Evolutionary conservation across 495 filamentous ascomycete genomes (phyloP), one percentile per base, ranked within the genome.

Genomic region (Aspergillus hancockii): DNA sequence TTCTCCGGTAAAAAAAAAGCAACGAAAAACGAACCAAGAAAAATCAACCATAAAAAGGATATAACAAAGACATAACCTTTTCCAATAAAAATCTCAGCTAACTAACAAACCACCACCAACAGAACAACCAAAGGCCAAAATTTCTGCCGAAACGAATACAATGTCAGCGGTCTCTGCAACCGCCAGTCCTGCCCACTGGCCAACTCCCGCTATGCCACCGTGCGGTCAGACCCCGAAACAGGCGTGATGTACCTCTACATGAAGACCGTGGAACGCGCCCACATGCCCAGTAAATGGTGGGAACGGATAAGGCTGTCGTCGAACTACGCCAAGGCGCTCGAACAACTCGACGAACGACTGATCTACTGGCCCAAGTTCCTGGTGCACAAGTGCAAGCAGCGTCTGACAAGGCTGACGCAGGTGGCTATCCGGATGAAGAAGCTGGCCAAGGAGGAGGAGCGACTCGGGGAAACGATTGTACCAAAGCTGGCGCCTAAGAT

Each of bases 291-390:
- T 52, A 96, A 96, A 72, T 85, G 92, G 76, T 98, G 94, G 94
- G 94, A 98, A 72, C 89, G 90, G 57, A 90, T 97, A 58, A 90
- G 90, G 66, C 80, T 98, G 13, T 93, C 93, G 2, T 79, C 84
- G 59, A 96, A 97, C 82, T 98, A 98, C 74, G 84, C 86, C 43
- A 86, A 89, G 61, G 95, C 94, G 0, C 83, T 98, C 21, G 81
- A 86, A 57, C 92, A 96, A 70, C 87, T 98, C 63, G 95, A 98
- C 67, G 83, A 90, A 61, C 83, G 89, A 10, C 82, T 98, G 50
- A 88, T 92, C 65, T 97, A 96, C 83, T 98, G 92, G 88, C 94
- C 94, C 28, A 96, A 97, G 69, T 96, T 96, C 73, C 77, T 97
- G 60, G 75, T 91, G 51, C 95, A 98, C 79, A 96, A 96, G 75